Evolutionary conservation across 805 yeast species (phyloP), one percentile per base, ranked within the genome.

Genomic region (Lipomyces japonicus): DNA sequence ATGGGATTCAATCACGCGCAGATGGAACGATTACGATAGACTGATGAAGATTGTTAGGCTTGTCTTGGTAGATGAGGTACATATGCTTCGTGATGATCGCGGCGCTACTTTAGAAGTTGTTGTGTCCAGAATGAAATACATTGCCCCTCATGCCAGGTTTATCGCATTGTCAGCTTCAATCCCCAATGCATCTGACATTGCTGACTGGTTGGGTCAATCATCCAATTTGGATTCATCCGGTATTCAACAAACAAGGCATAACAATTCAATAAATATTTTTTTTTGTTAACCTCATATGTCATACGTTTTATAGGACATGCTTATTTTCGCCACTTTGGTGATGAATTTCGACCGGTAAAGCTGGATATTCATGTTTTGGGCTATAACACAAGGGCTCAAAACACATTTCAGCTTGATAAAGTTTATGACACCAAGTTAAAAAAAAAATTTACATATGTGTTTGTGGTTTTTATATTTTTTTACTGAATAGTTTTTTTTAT

Each of bases 1-100:
- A 61, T 78, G 82, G 81, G 83, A 80, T 58, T 65, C 75, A 39
- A 64, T 78, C 48, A 77, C 83, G 0, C 66, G 82, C 55, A 74
- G 71, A 55, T 73, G 79, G 78, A 58, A 65, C 2, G 79, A 77
- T 55, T 74, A 44, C 24, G 53, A 49, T 22, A 68, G 63, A 28
- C 50, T 73, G 16, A 70, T 75, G 58, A 65, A 70, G 62, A 60
- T 74, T 58, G 59, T 76, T 46, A 70, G 72, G 61, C 70, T 81
- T 53, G 61, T 81, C 38, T 55, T 75, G 34, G 64, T 56, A 42
- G 80, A 76, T 64, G 81, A 77, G 51, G 67, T 77, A 12, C 80
- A 76, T 56, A 68, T 70, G 10, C 57, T 76, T 30, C 66, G 71
- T 42, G 78, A 74, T 25, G 56, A 61, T n/a, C 62, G 80, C 40